Conservation (phyloP, 495 filamentous ascomycete species). For the Xylaria palmicola region DNA sequence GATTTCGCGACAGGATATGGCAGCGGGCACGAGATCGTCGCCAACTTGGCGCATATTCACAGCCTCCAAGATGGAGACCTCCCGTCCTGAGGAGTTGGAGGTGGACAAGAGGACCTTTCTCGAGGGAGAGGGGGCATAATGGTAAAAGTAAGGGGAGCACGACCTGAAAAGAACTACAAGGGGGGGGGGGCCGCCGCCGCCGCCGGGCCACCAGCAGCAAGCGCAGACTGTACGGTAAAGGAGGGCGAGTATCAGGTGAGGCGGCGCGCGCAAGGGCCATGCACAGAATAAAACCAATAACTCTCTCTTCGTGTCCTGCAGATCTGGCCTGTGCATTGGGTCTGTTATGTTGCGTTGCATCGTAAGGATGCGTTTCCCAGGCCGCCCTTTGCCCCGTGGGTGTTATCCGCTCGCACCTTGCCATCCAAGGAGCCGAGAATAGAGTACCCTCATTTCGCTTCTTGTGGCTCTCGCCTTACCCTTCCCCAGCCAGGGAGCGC, state of each 20-base stretch:
- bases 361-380: not conserved
- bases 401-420: not conserved
- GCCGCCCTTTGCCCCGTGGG: not conserved
- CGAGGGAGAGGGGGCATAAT: not conserved
- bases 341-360: not conserved
- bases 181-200: too few relatives aligned
- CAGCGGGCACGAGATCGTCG: not conserved
- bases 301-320: slow-evolving; percentile 5
- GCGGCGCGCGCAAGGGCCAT: slow-evolving; percentile 2
- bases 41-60: slow-evolving; percentile 9
- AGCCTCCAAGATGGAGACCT: not conserved
- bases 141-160: not conserved
- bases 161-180: not conserved
- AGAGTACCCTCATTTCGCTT: slow-evolving; percentile 11
- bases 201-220: too few relatives aligned
- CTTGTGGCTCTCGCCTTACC: slow-evolving; percentile 14
- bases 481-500: not conserved
- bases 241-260: slow-evolving; percentile 17
- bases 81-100: not conserved
- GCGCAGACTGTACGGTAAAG: not conserved
- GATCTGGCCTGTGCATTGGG: slow-evolving; percentile 1
- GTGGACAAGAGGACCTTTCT: too few relatives aligned
- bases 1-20: not conserved
- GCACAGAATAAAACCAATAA: not conserved
- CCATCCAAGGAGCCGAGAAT: not conserved